Conservation (phyloP, 352 stramenopile genomes). For the Globisporangium radiosum region DNA sequence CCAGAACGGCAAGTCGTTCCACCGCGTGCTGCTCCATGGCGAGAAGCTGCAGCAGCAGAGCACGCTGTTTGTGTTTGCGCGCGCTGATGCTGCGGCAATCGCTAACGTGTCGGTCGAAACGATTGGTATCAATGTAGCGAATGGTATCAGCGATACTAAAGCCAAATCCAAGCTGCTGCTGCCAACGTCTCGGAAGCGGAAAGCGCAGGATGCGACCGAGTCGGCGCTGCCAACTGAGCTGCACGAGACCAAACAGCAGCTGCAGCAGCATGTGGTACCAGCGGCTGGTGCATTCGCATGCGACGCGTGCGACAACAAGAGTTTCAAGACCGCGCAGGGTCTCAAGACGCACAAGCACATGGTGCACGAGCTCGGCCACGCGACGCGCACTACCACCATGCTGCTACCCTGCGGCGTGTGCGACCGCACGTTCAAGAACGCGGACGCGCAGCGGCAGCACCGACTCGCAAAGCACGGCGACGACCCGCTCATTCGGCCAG, state of each 20-base stretch:
- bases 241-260: not conserved
- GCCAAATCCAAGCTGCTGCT: too few species aligned
- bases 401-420: slow-evolving; percentile 37
- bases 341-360: slow-evolving; percentile 77
- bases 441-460: slow-evolving; percentile 70
- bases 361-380: slow-evolving; percentile 65
- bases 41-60: slow-evolving; percentile 62
- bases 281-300: slow-evolving; percentile 15
- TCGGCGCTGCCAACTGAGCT: not conserved
- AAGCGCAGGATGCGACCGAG: slow-evolving; percentile 14
- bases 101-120: not conserved
- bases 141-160: not conserved
- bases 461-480: slow-evolving; percentile 75
- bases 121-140: not conserved
- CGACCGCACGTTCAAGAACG: slow-evolving; percentile 65
- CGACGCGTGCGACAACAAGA: slow-evolving; percentile 45
- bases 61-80: slow-evolving; percentile 52
- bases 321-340: slow-evolving; percentile 66
- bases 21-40: slow-evolving; percentile 63
- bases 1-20: slow-evolving; percentile 85
- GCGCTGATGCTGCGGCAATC: not conserved
- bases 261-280: slow-evolving; percentile 15
- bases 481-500: slow-evolving; percentile 66
- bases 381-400: slow-evolving; percentile 5
- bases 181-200: slow-evolving; percentile 23